phyloP scores from a whole-genome alignment of 768 basidiomycete genomes.

The Dictyophora rubrovolvata region DNA sequence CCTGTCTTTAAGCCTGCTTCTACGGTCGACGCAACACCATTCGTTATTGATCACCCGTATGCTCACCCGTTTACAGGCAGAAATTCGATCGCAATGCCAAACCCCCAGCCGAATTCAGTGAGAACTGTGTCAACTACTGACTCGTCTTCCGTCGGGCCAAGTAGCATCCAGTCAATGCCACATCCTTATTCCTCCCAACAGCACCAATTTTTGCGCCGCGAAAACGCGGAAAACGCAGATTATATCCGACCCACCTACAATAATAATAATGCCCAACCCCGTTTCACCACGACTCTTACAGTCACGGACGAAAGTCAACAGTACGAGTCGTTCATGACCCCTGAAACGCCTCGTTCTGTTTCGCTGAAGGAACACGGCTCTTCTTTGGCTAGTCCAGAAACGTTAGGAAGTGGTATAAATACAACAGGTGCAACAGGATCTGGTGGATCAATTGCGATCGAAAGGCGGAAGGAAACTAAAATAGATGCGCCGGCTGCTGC shows the following conservation, averaged over 20 bases:
- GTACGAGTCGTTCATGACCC: slow-evolving; percentile 8
- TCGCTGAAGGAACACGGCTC: not conserved
- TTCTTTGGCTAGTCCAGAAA: not conserved
- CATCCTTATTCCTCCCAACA: not conserved
- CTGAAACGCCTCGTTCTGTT: not conserved
- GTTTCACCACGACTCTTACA: not conserved
- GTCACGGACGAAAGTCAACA: not conserved
- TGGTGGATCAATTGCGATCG: not conserved
- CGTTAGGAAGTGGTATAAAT: not conserved
- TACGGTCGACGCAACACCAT: not conserved
- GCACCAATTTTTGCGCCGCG: not conserved
- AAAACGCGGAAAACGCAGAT: not conserved
- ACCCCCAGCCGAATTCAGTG: not conserved
- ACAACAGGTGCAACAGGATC: not conserved
- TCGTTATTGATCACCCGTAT: not conserved
- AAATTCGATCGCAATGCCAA: not conserved
- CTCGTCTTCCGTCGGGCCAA: not conserved
- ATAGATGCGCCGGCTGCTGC: not conserved
- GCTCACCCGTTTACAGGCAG: not conserved
- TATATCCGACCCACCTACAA: not conserved
- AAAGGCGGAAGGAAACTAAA: not conserved
- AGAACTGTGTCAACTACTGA: not conserved
- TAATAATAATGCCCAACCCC: not conserved
- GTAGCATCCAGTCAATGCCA: not conserved
- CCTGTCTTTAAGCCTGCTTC: not conserved